These are phyloP conservation scores for Umbelopsis isabellina DNA, from an alignment of 192 early-diverging fungal species.

Conservation along the genomic window DNA sequence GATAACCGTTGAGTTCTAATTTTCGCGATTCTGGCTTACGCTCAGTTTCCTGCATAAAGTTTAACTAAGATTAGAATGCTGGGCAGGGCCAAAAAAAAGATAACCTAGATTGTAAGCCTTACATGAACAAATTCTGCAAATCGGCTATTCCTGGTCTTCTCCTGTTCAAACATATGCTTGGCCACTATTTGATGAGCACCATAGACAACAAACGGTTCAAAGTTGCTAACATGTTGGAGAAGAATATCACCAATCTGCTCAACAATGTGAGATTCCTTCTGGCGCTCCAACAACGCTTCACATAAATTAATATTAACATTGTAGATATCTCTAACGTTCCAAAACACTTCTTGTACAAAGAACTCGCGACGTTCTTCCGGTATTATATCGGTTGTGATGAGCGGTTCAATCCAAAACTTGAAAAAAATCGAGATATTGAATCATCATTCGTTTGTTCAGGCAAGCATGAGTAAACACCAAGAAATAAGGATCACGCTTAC, in stretches of 20 bases:
- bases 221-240: conserved; percentile 66
- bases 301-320: conserved; percentile 63
- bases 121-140: conserved; percentile 83
- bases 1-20: conserved; percentile 83
- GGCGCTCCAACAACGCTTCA: conserved; percentile 61
- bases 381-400: conserved; percentile 71
- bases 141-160: conserved; percentile 65
- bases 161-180: conserved; percentile 81
- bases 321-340: conserved; percentile 70
- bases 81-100: not conserved
- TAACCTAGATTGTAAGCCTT: not conserved
- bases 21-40: conserved; percentile 72
- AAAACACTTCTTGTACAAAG: conserved; percentile 84
- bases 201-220: conserved; percentile 84
- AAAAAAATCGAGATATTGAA: conserved; percentile 24
- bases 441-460: conserved; percentile 1
- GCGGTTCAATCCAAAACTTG: conserved; percentile 67
- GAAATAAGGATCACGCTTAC: conserved; percentile 40
- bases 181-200: conserved; percentile 84
- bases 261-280: conserved; percentile 69
- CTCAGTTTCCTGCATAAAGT: conserved; percentile 57
- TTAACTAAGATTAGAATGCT: not conserved
- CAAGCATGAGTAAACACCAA: not conserved
- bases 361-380: conserved; percentile 59
- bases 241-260: conserved; percentile 87